phyloP scores from a whole-genome alignment of 352 stramenopile species.

The Phytophthora brassicae region DNA sequence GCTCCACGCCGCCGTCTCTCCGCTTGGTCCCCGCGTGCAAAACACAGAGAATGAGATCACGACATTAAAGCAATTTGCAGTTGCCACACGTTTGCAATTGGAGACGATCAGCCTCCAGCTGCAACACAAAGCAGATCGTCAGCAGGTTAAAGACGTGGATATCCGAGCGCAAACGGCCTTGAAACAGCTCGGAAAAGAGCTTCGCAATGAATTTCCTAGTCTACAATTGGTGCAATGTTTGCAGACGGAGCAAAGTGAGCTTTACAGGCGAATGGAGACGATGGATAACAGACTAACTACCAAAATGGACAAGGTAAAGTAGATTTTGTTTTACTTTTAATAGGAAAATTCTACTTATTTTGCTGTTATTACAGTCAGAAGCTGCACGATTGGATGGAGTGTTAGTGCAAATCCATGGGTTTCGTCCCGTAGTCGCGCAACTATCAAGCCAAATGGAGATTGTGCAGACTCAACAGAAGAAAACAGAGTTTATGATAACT shows the following conservation, averaged over 20 bases:
- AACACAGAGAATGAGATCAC: slow-evolving; percentile 6
- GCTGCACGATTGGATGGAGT: slow-evolving; percentile 45
- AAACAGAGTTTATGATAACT: slow-evolving; percentile 8
- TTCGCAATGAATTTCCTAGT: slow-evolving; percentile 38
- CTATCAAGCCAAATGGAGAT: slow-evolving; percentile 29
- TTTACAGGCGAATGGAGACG: slow-evolving; percentile 46
- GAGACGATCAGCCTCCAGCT: slow-evolving; percentile 21
- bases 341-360: not conserved
- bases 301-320: slow-evolving; percentile 69
- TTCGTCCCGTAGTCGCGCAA: slow-evolving; percentile 41
- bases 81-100: slow-evolving; percentile 9
- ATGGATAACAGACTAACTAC: slow-evolving; percentile 43
- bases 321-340: not conserved
- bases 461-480: slow-evolving; percentile 16
- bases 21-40: slow-evolving; percentile 14
- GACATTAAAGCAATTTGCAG: slow-evolving; percentile 4
- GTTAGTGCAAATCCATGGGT: slow-evolving; percentile 56
- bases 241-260: slow-evolving; percentile 44
- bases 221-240: slow-evolving; percentile 42
- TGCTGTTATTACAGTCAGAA: slow-evolving; percentile 41
- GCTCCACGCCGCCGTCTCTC: slow-evolving; percentile 7
- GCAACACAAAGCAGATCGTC: slow-evolving; percentile 20
- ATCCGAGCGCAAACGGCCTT: slow-evolving; percentile 19
- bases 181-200: slow-evolving; percentile 20
- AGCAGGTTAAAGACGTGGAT: slow-evolving; percentile 22